Percentiles rank a stretch among this genome's conserved stretches.
These are phyloP conservation scores for Fusarium armeniacum DNA, from an alignment of 2,329 filamentous ascomycete species.

Conservation along the genomic window DNA sequence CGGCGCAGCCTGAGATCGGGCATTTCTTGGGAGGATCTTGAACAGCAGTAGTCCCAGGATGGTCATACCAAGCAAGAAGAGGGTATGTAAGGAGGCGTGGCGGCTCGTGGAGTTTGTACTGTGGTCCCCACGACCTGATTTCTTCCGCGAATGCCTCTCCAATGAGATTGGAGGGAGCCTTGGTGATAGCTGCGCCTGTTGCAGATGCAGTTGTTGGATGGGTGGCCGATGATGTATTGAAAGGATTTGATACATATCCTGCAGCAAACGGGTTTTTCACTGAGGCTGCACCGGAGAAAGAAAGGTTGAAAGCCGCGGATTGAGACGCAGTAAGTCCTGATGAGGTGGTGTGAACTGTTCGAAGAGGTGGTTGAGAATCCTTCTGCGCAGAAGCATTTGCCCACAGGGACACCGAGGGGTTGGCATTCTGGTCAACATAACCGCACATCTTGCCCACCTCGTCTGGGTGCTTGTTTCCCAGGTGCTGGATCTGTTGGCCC, in stretches of 20 bases:
- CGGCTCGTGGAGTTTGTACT: neutral
- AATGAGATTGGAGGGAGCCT: neutral
- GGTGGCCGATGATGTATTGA: neutral
- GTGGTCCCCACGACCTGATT: neutral
- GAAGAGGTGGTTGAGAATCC: no score
- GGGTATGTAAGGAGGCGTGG: slow-evolving; percentile 32
- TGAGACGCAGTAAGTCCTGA: no score
- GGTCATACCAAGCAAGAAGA: slow-evolving; percentile 36
- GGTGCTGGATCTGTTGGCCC: slow-evolving; percentile 49
- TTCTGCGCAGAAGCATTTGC: no score
- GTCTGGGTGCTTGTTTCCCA: slow-evolving; percentile 50
- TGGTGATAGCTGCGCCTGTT: no score
- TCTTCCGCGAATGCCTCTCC: neutral
- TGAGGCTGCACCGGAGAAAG: neutral
- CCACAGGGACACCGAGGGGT: neutral
- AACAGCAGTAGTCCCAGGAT: neutral
- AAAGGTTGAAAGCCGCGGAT: no score
- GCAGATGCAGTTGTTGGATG: neutral
- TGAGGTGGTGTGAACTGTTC: no score
- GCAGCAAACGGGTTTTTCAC: neutral
- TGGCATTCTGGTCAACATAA: neutral
- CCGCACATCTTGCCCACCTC: slow-evolving; percentile 38
- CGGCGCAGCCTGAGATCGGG: slow-evolving; percentile 3
- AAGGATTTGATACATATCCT: neutral
- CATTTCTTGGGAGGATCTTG: slow-evolving; percentile 30